Evolutionary conservation across 805 yeast genomes (phyloP).

Genomic region (Starmerella potacharoeniae): DNA sequence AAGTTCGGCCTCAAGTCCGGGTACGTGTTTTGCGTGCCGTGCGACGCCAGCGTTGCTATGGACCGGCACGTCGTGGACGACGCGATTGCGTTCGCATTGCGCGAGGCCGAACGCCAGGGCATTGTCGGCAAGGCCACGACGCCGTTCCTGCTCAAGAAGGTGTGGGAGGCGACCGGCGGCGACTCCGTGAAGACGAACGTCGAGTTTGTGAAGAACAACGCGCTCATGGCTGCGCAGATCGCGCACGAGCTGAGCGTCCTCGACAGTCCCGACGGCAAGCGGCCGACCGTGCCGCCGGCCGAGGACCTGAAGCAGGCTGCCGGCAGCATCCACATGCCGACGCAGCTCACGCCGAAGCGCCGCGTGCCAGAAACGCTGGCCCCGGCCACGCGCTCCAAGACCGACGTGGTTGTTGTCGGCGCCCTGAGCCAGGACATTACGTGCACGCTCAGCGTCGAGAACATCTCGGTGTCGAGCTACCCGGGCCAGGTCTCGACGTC

Average conservation of each 20-base stretch:
- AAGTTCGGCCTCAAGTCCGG: slow-evolving; percentile 52
- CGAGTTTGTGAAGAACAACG: slow-evolving; percentile 68
- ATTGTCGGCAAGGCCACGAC: slow-evolving; percentile 66
- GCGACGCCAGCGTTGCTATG: slow-evolving; percentile 55
- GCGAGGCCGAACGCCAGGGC: slow-evolving; percentile 41
- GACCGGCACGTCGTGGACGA: slow-evolving; percentile 40
- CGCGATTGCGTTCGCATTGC: slow-evolving; percentile 48
- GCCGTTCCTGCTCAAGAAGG: slow-evolving; percentile 58
- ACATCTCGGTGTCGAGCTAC: slow-evolving; percentile 44
- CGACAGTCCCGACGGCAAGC: slow-evolving; percentile 3
- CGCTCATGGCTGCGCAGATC: slow-evolving; percentile 52
- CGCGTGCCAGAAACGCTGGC: slow-evolving; percentile 4
- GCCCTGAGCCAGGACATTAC: slow-evolving; percentile 67
- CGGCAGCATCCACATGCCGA: slow-evolving; percentile 6
- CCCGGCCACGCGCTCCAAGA: neutral
- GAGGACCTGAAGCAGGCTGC: neutral
- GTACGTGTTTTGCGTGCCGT: slow-evolving; percentile 69
- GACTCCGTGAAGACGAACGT: slow-evolving; percentile 58
- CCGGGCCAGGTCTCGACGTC: slow-evolving; percentile 50
- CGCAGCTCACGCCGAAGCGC: slow-evolving; percentile 9
- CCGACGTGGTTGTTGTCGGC: slow-evolving; percentile 46
- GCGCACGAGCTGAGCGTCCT: slow-evolving; percentile 40
- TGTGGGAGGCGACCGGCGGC: slow-evolving; percentile 61
- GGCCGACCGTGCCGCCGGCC: neutral
- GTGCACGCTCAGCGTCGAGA: slow-evolving; percentile 35